These are phyloP conservation scores for Penicillium flavigenum DNA, from an alignment of 495 filamentous ascomycete species.

Conservation along the genomic window DNA sequence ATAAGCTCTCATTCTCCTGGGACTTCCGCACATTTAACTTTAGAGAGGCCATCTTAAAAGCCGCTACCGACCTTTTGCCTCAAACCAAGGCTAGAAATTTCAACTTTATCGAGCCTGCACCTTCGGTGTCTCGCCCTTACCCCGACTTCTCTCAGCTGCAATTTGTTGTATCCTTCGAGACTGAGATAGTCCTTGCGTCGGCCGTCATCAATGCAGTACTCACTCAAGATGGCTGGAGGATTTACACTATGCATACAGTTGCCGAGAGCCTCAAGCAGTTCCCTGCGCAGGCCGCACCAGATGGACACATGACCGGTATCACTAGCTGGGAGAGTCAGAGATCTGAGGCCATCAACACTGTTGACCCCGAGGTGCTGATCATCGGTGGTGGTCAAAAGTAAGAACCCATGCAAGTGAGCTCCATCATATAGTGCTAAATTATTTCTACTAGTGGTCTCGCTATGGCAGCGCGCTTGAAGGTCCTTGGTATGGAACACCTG, in stretches of 20 bases:
- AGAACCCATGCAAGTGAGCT: constrained; percentile 8
- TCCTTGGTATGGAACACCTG: constrained; percentile 57
- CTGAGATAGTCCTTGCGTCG: constrained; percentile 24
- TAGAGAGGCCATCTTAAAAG: constrained; percentile 23
- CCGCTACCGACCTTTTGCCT: constrained; percentile 26
- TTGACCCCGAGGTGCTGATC: constrained; percentile 26
- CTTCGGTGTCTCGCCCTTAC: constrained; percentile 22
- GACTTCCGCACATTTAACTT: constrained; percentile 31
- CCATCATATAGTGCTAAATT: constrained; percentile 3
- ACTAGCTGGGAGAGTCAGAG: constrained; percentile 28
- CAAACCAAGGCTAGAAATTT: constrained; percentile 26
- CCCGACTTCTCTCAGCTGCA: constrained; percentile 26
- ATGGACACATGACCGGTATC: constrained; percentile 29
- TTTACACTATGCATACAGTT: constrained; percentile 29
- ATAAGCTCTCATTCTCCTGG: constrained; percentile 29
- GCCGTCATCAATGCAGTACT: constrained; percentile 29
- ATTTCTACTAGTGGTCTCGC: constrained; percentile 27
- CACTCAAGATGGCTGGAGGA: constrained; percentile 24
- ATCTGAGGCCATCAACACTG: constrained; percentile 21
- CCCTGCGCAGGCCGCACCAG: constrained; percentile 19
- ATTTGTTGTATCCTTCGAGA: constrained; percentile 27
- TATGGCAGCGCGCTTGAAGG: constrained; percentile 60
- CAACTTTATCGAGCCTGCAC: constrained; percentile 24
- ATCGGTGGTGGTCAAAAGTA: constrained; percentile 30
- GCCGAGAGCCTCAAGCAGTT: constrained; percentile 23